Evolutionary conservation across 2,329 filamentous ascomycete species (phyloP), one percentile per base, ranked within the genome.

Genomic region (Trichoderma sp.): DNA sequence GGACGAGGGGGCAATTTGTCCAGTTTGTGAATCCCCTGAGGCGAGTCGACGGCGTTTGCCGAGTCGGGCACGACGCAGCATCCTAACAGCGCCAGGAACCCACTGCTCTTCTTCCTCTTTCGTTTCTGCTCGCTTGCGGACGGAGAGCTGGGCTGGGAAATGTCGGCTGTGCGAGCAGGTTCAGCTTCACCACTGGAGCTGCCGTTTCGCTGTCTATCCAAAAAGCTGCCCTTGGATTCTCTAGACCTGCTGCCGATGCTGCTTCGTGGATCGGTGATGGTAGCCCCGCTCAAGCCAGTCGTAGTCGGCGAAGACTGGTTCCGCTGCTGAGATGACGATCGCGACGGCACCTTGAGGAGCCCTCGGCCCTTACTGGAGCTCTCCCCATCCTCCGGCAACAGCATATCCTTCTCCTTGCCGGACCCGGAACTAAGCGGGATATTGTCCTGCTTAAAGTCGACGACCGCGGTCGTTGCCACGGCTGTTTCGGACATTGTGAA

Each of bases 51-150:
- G 6, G 84, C 81, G 77, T 90, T 89, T 18, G 88, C 87, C 77
- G 89, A 87, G 77, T 92, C 91, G 67, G 91, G 90, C 56, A 91
- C 88, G 74, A 87, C 88, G 82, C 93, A 94, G 85, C 93, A 94
- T 76, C 89, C 91, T 75, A 94, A 86, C 73, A 94, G 88, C 29
- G 89, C 86, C 45, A 91, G 82, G 63, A 91, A 83, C n/a, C 89
- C 88, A 75, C 87, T 86, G 71, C 85, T 87, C 81, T 87, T 88
- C 82, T 89, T 89, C 83, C 90, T 90, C 80, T 87, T 88, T 74
- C 90, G 90, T 80, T 87, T 88, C 75, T 87, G 84, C 45, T 85
- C 83, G 71, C 86, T 86, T 69, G 85, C 85, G 9, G 83, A 85
- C 35, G 89, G 88, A 41, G 89, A 89, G 80, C 85, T 88, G 56